Conservation (phyloP, 306 rosid species). For the Sphenostylis stenocarpa region DNA sequence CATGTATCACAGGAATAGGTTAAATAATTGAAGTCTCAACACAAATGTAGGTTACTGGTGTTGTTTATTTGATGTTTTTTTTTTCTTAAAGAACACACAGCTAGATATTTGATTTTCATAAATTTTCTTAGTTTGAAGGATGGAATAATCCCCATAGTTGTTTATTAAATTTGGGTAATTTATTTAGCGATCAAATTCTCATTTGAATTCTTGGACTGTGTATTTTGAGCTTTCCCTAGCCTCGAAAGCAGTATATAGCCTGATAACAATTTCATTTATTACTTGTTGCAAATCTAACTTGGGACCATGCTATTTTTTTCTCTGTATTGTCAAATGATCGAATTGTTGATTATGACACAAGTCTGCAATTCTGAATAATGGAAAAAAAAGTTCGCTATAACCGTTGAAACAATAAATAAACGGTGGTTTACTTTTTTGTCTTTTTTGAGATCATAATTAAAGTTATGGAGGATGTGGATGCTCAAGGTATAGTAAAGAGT, state of each 20-base stretch:
- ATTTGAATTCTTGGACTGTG: slow-evolving; percentile 18
- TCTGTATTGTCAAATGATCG: not conserved
- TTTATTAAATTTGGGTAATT: slow-evolving; percentile 36
- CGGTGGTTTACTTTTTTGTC: not conserved
- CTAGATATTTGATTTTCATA: slow-evolving; percentile 47
- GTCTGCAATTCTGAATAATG: not conserved
- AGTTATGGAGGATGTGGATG: slow-evolving; percentile 1
- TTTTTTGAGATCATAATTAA: not conserved
- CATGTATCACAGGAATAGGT: slow-evolving; percentile 66
- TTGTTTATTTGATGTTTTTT: slow-evolving; percentile 23
- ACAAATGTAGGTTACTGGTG: slow-evolving; percentile 51
- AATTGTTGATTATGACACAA: not conserved
- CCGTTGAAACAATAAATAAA: not conserved
- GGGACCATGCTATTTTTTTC: not conserved
- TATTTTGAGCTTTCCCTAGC: slow-evolving; percentile 25
- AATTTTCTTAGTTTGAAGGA: slow-evolving; percentile 36
- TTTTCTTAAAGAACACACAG: slow-evolving; percentile 42
- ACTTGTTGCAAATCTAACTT: slow-evolving; percentile 16
- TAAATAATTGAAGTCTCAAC: slow-evolving; percentile 66
- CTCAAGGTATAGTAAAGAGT: not conserved
- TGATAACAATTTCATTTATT: slow-evolving; percentile 10
- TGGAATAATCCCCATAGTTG: slow-evolving; percentile 47
- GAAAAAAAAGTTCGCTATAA: not conserved
- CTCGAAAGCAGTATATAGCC: not conserved
- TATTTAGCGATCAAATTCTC: slow-evolving; percentile 30